These are phyloP conservation scores for Penicillium nucicola DNA, from an alignment of 495 filamentous ascomycete genomes.

Conservation along the genomic window DNA sequence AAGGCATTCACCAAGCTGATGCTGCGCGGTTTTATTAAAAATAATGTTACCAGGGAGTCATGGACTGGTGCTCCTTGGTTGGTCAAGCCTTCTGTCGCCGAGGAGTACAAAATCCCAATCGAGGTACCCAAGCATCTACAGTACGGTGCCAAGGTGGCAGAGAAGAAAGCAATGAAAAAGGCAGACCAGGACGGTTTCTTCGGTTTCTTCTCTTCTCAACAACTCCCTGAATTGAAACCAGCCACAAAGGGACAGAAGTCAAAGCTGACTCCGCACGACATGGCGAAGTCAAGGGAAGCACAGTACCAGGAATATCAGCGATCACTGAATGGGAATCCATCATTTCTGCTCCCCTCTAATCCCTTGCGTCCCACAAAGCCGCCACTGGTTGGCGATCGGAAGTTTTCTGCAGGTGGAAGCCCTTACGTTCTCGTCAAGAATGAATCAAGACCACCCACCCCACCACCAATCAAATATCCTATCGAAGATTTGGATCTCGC, in stretches of 20 bases:
- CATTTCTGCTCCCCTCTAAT: conserved; percentile 37
- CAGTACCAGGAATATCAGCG: conserved; percentile 53
- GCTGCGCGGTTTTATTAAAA: conserved; percentile 90
- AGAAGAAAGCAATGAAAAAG: conserved; percentile 75
- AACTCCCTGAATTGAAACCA: conserved; percentile 75
- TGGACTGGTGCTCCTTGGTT: conserved; percentile 96
- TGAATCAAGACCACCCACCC: conserved; percentile 56
- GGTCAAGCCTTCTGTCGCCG: conserved; percentile 82
- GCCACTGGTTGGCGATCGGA: conserved; percentile 39
- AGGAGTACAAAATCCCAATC: conserved; percentile 77
- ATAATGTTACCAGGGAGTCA: conserved; percentile 83
- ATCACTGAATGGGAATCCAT: conserved; percentile 48
- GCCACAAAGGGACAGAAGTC: conserved; percentile 74
- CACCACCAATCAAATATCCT: conserved; percentile 84
- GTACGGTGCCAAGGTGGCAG: conserved; percentile 72
- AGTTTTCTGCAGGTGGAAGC: conserved; percentile 11
- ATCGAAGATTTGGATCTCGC: conserved; percentile 88
- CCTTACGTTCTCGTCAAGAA: conserved; percentile 35
- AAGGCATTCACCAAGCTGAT: conserved; percentile 95
- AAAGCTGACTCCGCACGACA: conserved; percentile 47
- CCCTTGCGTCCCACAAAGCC: conserved; percentile 34
- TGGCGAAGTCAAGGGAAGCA: conserved; percentile 43
- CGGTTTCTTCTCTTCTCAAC: conserved; percentile 52
- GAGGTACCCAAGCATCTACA: conserved; percentile 80
- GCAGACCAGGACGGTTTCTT: conserved; percentile 53